These are phyloP conservation scores for Fusarium subtropicale DNA, from an alignment of 2,329 filamentous ascomycete species.

Conservation along the genomic window DNA sequence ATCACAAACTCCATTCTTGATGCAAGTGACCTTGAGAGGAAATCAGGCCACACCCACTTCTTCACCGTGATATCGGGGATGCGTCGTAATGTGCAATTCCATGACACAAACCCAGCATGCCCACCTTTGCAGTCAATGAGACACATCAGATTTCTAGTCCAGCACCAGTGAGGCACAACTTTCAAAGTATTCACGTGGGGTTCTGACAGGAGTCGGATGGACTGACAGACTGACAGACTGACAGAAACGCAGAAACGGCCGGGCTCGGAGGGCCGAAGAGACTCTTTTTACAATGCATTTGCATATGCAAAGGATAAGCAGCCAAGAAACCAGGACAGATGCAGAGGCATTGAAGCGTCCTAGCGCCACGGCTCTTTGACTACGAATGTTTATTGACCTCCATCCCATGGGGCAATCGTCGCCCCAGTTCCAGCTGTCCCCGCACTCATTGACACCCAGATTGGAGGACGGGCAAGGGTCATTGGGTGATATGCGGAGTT, in stretches of 20 bases:
- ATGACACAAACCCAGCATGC: neutral
- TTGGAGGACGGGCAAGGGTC: constrained; percentile 15
- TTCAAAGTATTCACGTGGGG: constrained; percentile 42
- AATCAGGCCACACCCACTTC: constrained; percentile 24
- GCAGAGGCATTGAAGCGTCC: constrained; percentile 35
- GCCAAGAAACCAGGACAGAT: constrained; percentile 26
- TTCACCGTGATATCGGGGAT: neutral
- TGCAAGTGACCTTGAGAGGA: constrained; percentile 31
- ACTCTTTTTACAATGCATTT: constrained; percentile 19
- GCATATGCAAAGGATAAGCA: constrained; percentile 26
- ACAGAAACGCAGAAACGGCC: neutral
- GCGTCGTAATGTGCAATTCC: constrained; percentile 15
- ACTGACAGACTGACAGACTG: constrained; percentile 22
- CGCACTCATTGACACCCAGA: constrained; percentile 38
- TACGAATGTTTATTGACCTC: constrained; percentile 13
- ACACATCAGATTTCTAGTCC: constrained; percentile 18
- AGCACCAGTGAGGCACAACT: constrained; percentile 30
- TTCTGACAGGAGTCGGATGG: constrained; percentile 28
- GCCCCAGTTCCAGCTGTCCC: constrained; percentile 35
- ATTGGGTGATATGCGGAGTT: constrained; percentile 7
- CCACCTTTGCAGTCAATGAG: neutral
- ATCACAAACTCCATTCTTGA: constrained; percentile 22
- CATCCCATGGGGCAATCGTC: constrained; percentile 22
- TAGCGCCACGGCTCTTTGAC: constrained; percentile 40
- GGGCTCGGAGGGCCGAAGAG: constrained; percentile 27